Base-by-base conservation (phyloP, 2,329 filamentous ascomycete genomes). In the Ramularia endophylla region DNA sequence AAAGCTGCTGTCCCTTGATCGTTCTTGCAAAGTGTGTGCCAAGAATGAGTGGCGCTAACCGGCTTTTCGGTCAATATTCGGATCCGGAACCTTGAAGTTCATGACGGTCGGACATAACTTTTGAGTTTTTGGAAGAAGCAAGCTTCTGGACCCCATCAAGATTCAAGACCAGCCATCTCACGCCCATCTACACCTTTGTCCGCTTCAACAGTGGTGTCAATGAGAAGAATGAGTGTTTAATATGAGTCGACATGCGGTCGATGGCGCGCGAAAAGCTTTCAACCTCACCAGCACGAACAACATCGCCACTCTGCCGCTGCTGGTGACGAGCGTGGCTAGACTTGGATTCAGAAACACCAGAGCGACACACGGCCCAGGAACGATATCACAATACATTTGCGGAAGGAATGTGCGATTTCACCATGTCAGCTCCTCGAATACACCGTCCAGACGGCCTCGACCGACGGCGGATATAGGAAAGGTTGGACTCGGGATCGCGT, bases 171-270 rank as follows among this genome's bases (percentile, higher is more conserved):
- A n/a, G n/a, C n/a, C n/a, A n/a, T n/a, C n/a, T n/a, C n/a, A n/a
- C n/a, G n/a, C n/a, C n/a, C n/a, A n/a, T n/a, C n/a, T n/a, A n/a
- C n/a, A n/a, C n/a, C n/a, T n/a, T 22, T 36, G 28, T 28, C 38
- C 36, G 37, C 46, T 45, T 41, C 41, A 45, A 49, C 37, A 46
- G 44, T 43, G 42, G 27, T 41, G 12, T 41, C 12, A 30, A 19
- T 22, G n/a, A 30, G 13, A 20, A 33, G 5, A 22, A 32, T 27
- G 9, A 22, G 35, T 17, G 29, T 34, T 44, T 44, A 53, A 52
- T 28, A 71, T 71, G 68, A 68, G 62, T 57, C 57, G 66, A 57
- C 63, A 68, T 70, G 51, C 41, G 27, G 43, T 50, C 40, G 43
- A 47, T 28, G 36, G 43, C 17, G 49, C 38, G 45, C 48, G 48